Evolutionary conservation across 192 early-diverging fungal species (phyloP).

Genomic region (Chytriomyces sp.): DNA sequence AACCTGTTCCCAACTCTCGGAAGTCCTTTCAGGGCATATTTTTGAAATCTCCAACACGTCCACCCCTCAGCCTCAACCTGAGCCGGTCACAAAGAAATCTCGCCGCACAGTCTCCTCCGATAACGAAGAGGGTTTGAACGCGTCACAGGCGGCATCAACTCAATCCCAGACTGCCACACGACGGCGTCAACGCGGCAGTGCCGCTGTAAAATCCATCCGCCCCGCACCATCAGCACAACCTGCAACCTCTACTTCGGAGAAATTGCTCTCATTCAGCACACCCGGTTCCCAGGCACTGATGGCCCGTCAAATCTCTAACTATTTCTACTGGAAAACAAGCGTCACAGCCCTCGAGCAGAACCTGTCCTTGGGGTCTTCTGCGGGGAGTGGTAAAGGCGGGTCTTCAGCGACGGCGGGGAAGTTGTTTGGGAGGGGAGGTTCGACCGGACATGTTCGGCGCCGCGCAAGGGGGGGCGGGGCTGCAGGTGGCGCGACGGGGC

Average conservation of each 20-base stretch:
- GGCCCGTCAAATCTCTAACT: constrained; percentile 58
- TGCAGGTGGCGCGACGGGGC: no score
- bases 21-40: constrained; percentile 34
- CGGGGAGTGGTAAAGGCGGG: not conserved
- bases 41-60: not conserved
- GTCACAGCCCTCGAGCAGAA: constrained; percentile 35
- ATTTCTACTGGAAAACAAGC: constrained; percentile 74
- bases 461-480: constrained; percentile 15
- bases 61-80: not conserved
- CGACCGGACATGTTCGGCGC: not conserved
- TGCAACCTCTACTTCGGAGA: no score
- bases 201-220: not conserved
- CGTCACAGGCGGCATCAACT: not conserved
- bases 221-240: not conserved
- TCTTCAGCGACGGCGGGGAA: not conserved
- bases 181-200: constrained; percentile 10
- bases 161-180: not conserved
- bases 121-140: not conserved
- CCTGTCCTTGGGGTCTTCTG: constrained; percentile 42
- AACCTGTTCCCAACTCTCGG: constrained; percentile 64
- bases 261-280: constrained; percentile 16
- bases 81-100: not conserved
- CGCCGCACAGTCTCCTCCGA: not conserved
- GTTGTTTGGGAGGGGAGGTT: not conserved
- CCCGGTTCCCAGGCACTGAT: constrained; percentile 38